Conservation (phyloP, 2,329 filamentous ascomycete species). For the Daldinia sp. region DNA sequence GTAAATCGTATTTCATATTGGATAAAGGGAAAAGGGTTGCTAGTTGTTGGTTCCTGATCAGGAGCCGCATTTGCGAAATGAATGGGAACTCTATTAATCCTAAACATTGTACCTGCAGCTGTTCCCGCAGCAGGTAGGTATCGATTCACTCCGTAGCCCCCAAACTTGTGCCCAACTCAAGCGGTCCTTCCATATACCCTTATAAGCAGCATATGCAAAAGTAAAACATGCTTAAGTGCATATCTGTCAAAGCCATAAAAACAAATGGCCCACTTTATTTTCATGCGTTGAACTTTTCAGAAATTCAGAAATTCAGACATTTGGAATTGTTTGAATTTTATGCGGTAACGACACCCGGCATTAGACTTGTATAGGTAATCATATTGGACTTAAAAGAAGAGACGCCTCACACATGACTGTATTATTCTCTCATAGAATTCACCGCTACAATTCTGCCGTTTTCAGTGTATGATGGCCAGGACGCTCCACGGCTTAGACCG, state of each 20-base stretch:
- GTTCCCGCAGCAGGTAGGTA: background rate
- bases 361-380: background rate
- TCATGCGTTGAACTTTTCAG: constrained; percentile 12
- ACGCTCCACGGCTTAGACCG: constrained; percentile 67
- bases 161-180: background rate
- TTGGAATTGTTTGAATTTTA: background rate
- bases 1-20: background rate
- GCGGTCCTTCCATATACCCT: too few species aligned
- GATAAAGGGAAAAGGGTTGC: background rate
- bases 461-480: constrained; percentile 24
- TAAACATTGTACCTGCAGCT: constrained; percentile 4
- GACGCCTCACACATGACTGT: background rate
- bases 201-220: background rate
- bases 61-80: background rate
- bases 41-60: background rate
- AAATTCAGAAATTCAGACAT: constrained; percentile 7
- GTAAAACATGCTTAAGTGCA: background rate
- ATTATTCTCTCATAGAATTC: background rate
- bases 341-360: background rate
- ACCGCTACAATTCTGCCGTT: background rate
- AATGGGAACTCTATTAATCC: constrained; percentile 1
- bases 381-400: background rate
- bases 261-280: constrained; percentile 23
- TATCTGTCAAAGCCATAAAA: background rate
- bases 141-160: background rate